Base-by-base conservation (phyloP, 2,329 filamentous ascomycete genomes). In the Samsoniella hepiali region DNA sequence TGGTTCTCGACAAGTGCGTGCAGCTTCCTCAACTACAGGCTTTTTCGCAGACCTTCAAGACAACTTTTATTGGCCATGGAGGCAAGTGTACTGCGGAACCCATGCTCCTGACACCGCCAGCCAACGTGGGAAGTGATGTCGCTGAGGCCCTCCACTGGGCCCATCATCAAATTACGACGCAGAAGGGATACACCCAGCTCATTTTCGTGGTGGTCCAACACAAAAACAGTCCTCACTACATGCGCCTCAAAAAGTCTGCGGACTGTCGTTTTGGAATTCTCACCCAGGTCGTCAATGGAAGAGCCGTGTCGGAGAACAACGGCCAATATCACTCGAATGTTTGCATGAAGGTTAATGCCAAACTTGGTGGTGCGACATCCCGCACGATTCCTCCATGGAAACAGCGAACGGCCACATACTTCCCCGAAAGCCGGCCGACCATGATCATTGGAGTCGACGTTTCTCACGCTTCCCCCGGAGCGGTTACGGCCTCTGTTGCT, bases 331-430 rank as follows among this genome's bases (percentile, higher is more conserved):
- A 91, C 70, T 95, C 91, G 1, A 99, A 99, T 66, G 92, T 99
- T 0, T 85, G 88, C 67, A 95, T 99, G 91, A 99, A 99, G 79
- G 87, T 99, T 68, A 98, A 99, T 70, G 90, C 91, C 3, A 99
- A 99, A 79, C 84, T 99, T 2, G 95, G 95, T 15, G 95, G 95
- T 6, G 84, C 86, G 0, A 97, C 92, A 1, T 88, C 79, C 59
- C 80, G 74, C 51, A 76, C 75, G 1, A 66, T 67, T 13, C 69
- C 74, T 5, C 72, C 76, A 0, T 77, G 75, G 74, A 74, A 71
- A 55, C 17, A 17, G 7, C 49, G 40, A 27, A 65, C 69, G 0
- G 56, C 65, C 0, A 75, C 71, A 0, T 78, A 75, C 65, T 78
- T 78, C 58, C 76, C 76, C 0, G 71, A 72, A 1, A 72, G 71